A percentile compares a stretch with the other conserved stretches of the same genome.
These are phyloP conservation scores for Ceratobasidium sp. DNA, from an alignment of 1,284 basidiomycete genomes.

Conservation along the genomic window DNA sequence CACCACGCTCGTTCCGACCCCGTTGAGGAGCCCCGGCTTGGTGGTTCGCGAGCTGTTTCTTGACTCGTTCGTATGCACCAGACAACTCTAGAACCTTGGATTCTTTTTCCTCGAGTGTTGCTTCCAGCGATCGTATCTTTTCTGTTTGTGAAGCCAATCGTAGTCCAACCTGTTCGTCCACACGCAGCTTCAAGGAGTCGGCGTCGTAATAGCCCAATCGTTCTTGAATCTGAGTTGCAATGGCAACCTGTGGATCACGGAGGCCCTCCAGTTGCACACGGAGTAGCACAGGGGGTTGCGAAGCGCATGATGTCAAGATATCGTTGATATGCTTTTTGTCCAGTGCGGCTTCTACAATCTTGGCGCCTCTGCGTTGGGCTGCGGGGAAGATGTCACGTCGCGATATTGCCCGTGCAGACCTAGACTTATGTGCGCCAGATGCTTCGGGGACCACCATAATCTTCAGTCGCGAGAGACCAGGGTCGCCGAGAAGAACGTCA, in stretches of 20 bases:
- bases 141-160: neutral
- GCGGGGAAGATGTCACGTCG: neutral
- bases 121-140: neutral
- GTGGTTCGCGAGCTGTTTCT: neutral
- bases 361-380: neutral
- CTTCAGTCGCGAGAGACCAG: neutral
- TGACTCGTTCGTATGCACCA: neutral
- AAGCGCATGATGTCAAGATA: neutral
- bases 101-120: neutral
- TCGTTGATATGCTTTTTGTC: neutral
- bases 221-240: neutral
- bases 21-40: neutral
- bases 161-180: neutral
- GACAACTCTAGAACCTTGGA: neutral
- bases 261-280: conserved; percentile 5
- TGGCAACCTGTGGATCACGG: neutral
- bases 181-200: neutral
- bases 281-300: neutral
- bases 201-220: conserved; percentile 22
- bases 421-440: neutral
- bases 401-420: neutral
- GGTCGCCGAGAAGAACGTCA: conserved; percentile 14
- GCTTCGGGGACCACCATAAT: conserved; percentile 12
- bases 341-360: neutral
- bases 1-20: neutral